phyloP scores from a whole-genome alignment of 805 yeast species.

The Yarrowia yakushimensis region DNA sequence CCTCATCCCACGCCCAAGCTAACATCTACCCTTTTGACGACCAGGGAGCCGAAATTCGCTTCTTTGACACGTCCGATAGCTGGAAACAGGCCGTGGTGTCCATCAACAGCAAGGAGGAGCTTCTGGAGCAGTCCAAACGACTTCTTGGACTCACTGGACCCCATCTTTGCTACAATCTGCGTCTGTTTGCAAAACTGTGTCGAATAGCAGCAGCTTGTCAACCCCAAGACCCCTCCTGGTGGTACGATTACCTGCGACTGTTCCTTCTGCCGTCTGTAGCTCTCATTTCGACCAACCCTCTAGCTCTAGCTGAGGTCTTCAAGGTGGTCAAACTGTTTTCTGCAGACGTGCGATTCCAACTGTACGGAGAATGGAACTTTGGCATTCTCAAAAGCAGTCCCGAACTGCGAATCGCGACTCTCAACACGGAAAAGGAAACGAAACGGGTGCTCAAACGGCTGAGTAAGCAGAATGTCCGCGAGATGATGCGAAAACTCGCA shows the following conservation, averaged over 20 bases:
- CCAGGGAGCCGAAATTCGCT: background rate
- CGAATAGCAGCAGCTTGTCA: slow-evolving; percentile 48
- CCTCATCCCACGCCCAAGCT: too few species aligned
- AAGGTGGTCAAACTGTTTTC: slow-evolving; percentile 52
- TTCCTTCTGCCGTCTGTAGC: slow-evolving; percentile 63
- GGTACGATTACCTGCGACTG: slow-evolving; percentile 64
- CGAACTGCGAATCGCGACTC: slow-evolving; percentile 55
- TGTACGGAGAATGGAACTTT: slow-evolving; percentile 74
- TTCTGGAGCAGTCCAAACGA: slow-evolving; percentile 48
- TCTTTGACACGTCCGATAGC: slow-evolving; percentile 44
- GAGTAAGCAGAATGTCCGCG: slow-evolving; percentile 71
- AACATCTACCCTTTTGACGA: slow-evolving; percentile 12
- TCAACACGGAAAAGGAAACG: slow-evolving; percentile 72
- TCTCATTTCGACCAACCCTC: slow-evolving; percentile 53
- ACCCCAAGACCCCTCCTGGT: slow-evolving; percentile 31
- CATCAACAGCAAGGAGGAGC: slow-evolving; percentile 42
- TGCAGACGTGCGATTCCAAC: slow-evolving; percentile 61
- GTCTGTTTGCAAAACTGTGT: slow-evolving; percentile 54
- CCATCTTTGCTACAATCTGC: slow-evolving; percentile 47
- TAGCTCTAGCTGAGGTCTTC: slow-evolving; percentile 59
- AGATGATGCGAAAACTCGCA: slow-evolving; percentile 70
- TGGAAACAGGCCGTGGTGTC: slow-evolving; percentile 48
- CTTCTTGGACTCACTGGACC: slow-evolving; percentile 55
- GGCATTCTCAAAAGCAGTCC: slow-evolving; percentile 55
- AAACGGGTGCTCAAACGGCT: slow-evolving; percentile 74